Evolutionary conservation across 1,139 yeast species (phyloP), one percentile per base, ranked within the genome.

Genomic region (Hyphopichia pseudoburtonii): DNA sequence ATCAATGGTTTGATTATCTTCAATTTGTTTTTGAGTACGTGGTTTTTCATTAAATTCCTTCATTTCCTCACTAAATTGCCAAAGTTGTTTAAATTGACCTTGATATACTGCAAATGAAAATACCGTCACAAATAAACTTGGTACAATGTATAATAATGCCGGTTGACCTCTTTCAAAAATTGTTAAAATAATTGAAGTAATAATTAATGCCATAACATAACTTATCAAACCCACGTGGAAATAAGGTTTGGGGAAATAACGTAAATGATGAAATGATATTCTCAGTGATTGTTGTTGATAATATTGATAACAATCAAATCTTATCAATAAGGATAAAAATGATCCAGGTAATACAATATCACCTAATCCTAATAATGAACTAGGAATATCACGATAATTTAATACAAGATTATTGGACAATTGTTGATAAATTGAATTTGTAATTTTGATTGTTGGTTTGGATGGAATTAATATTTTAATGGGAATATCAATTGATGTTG

Each of bases 71-170:
- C 38, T 30, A 30, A 39, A 45, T n/a, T 44, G 39, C 74, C 73
- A 74, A 16, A 79, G 42, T 17, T 55, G 46, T 0, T 40, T 41
- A 19, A 75, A 46, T 30, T 81, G 85, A 1, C 73, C 73, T 17
- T 63, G 54, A 8, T 40, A 17, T 16, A 48, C 29, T 0, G 77
- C 75, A 3, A 61, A 48, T 0, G 48, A 28, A 1, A 57, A 27
- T 2, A 66, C 61, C 1, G 73, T 60, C 0, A 63, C 21, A 1
- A 76, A 40, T 34, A 81, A 42, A 4, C 67, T 52, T 3, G 90
- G 89, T 5, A 80, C 80, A 28, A 82, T 58, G 50, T 81, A 82
- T 17, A 82, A 56, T 41, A 83, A 60, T 0, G 89, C 89, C 1
- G 89, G 89, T 56, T 82, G 89, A 1, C 82, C 86, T 5, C 53